phyloP scores from a whole-genome alignment of 140 eudicot genomes.

The Ambrosia hybrid region DNA sequence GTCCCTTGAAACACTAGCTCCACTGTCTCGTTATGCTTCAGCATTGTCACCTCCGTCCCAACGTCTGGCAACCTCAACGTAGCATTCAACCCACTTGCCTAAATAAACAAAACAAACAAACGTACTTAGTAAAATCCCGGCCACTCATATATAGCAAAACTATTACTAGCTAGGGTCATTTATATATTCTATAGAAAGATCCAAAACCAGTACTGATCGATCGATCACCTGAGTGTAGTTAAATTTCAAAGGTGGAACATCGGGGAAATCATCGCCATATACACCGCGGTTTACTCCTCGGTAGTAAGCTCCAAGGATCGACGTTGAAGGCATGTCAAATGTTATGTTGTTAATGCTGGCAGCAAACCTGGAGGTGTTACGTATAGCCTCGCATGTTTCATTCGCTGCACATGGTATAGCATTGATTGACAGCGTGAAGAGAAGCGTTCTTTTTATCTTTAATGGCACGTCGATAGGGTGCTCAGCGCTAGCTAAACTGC shows the following conservation, averaged over 20 bases:
- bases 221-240: conserved; percentile 37
- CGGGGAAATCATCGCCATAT: conserved; percentile 41
- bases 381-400: conserved; percentile 37
- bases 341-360: conserved; percentile 56
- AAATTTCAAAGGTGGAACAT: conserved; percentile 41
- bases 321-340: conserved; percentile 39
- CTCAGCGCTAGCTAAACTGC: conserved; percentile 38
- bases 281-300: conserved; percentile 33
- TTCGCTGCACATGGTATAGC: conserved; percentile 32
- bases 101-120: neutral
- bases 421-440: conserved; percentile 46
- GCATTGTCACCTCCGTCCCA: conserved; percentile 40
- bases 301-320: conserved; percentile 50
- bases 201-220: too few relatives aligned
- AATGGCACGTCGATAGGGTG: conserved; percentile 51
- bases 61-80: conserved; percentile 22
- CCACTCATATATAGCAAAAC: too few relatives aligned
- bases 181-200: too few relatives aligned
- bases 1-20: conserved; percentile 71
- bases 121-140: too few relatives aligned
- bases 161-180: too few relatives aligned
- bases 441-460: conserved; percentile 14
- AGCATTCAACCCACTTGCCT: conserved; percentile 19
- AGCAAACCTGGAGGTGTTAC: conserved; percentile 25
- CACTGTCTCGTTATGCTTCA: conserved; percentile 47